Evolutionary conservation across 257 asterid species (phyloP).

Genomic region (Nicotiana otophora): DNA sequence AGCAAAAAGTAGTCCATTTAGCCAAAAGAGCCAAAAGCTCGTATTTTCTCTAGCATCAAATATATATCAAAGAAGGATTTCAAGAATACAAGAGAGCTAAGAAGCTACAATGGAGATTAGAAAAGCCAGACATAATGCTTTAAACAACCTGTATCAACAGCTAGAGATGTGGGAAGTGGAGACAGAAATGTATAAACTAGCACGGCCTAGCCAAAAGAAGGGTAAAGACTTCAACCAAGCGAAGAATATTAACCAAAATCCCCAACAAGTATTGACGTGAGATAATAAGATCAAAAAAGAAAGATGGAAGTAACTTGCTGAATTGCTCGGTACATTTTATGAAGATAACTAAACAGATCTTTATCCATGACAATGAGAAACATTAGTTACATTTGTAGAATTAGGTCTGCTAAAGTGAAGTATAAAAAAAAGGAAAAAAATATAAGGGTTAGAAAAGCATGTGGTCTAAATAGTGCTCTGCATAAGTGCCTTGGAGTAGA

Average conservation of each 20-base stretch:
- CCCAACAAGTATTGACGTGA: not conserved
- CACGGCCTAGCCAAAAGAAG: not conserved
- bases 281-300: no score
- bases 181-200: not conserved
- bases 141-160: not conserved
- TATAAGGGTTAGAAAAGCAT: not conserved
- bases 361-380: not conserved
- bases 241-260: not conserved
- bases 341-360: not conserved
- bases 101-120: not conserved
- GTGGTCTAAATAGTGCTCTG: not conserved
- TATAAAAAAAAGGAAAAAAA: no score
- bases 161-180: not conserved
- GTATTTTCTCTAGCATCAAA: not conserved
- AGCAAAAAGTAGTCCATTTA: not conserved
- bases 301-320: not conserved
- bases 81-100: not conserved
- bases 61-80: not conserved
- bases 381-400: not conserved
- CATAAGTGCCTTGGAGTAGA: not conserved
- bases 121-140: not conserved
- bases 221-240: not conserved
- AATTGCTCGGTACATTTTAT: not conserved
- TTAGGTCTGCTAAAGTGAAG: not conserved
- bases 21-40: not conserved